Conservation (phyloP, 345 rosid species). For the Passiflora organensis region DNA sequence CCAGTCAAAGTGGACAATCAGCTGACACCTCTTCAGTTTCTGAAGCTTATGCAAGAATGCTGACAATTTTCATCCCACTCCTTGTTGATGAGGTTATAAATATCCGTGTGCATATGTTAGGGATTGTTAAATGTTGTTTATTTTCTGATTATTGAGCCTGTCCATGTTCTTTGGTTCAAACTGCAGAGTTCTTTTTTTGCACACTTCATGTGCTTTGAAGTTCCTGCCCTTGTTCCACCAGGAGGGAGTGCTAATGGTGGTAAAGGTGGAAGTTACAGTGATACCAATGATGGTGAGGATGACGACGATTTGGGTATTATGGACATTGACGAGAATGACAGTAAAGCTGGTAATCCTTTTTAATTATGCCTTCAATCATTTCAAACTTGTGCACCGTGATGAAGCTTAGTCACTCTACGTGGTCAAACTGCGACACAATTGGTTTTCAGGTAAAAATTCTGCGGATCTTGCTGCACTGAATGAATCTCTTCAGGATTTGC, state of each 20-base stretch:
- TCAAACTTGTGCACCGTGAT: conserved; percentile 10
- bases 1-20: conserved; percentile 58
- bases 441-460: conserved; percentile 53
- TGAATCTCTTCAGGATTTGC: conserved; percentile 94
- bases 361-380: conserved; percentile 8
- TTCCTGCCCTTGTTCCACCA: conserved; percentile 88
- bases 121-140: conserved; percentile 10
- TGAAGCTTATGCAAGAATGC: conserved; percentile 95
- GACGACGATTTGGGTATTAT: conserved; percentile 94
- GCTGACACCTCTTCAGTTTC: conserved; percentile 89
- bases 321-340: conserved; percentile 84
- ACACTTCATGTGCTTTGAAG: conserved; percentile 99
- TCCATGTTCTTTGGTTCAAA: conserved; percentile 22
- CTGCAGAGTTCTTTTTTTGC: conserved; percentile 99
- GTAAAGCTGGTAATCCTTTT: conserved; percentile 55
- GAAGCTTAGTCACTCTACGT: conserved; percentile 8
- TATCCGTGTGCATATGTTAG: conserved; percentile 10
- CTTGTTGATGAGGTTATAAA: conserved; percentile 88
- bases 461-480: conserved; percentile 76
- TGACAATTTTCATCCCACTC: conserved; percentile 93
- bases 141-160: conserved; percentile 10
- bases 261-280: conserved; percentile 33
- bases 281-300: conserved; percentile 38
- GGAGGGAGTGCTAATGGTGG: conserved; percentile 64
- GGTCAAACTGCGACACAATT: conserved; percentile 7